Evolutionary conservation across 2,329 filamentous ascomycete species (phyloP), one percentile per base, ranked within the genome.

Genomic region (Ascochyta koolunga): DNA sequence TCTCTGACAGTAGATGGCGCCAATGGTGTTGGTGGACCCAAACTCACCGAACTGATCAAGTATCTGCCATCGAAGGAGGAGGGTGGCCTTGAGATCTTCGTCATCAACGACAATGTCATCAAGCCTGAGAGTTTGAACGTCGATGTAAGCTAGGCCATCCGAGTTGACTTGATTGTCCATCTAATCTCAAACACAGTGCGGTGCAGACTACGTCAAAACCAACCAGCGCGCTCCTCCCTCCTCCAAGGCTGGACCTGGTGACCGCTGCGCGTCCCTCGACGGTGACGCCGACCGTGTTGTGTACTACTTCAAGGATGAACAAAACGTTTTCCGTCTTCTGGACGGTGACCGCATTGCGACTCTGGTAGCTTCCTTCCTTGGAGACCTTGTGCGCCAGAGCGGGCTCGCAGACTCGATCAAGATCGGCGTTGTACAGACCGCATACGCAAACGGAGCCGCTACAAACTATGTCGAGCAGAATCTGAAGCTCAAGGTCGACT

Each of bases 321-420:
- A 92, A 62, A 89, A 86, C 51, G 86, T 88, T 21, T 99, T 99
- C 82, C 88, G 90, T 70, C 90, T 99, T 72, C 86, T 99, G 11
- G 95, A 99, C 67, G 95, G 95, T 57, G 95, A 99, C 77, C 91
- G 93, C 47, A 99, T 99, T 70, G 93, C 95, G 5, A 96, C 93
- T 2, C 87, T 99, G 45, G 91, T 91, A 11, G 95, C 95, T 36
- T 91, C 90, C 1, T 99, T 97, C 80, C 91, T 99, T 60, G 90
- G 89, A 32, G 93, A 98, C 61, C 88, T 97, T 27, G 86, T 92
- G 45, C 86, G 87, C 51, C 89, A 87, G 56, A 90, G 91, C 50
- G 90, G 90, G 13, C 83, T 99, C 25, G 82, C 86, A 42, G 85
- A 89, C 24, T 88, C 93, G 59, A 83, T 98, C 62, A 91, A 90